A percentile compares a stretch with the other conserved stretches of the same genome.
Evolutionary conservation across 176 grass and related monocot species (phyloP).

Genomic region (Oryza australiensis): DNA sequence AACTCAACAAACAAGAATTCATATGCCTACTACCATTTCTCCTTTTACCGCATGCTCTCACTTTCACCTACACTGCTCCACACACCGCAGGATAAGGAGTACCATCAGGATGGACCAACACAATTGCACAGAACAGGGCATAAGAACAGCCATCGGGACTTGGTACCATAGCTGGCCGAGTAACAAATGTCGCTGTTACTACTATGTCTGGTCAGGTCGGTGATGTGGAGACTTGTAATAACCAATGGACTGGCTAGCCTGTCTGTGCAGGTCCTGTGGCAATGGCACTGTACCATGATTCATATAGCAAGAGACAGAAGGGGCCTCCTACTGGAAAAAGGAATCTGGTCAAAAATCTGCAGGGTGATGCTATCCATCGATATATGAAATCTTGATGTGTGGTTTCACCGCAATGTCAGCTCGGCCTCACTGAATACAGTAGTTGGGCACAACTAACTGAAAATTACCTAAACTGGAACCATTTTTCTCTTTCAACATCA

Average conservation of each 20-base stretch:
- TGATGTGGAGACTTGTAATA: conserved; percentile 18
- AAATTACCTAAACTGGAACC: neutral
- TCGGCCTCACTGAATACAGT: neutral
- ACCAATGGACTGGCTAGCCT: conserved; percentile 24
- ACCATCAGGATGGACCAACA: neutral
- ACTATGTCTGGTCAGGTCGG: conserved; percentile 42
- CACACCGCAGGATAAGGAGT: neutral
- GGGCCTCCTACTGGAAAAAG: conserved; percentile 28
- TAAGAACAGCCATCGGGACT: conserved; percentile 7
- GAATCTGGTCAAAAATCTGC: conserved; percentile 52
- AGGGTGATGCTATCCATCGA: conserved; percentile 17
- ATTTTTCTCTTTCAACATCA: neutral
- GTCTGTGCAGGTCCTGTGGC: conserved; percentile 31
- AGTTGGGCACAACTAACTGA: neutral
- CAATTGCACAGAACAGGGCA: conserved; percentile 2
- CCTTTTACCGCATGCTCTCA: neutral
- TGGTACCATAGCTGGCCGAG: conserved; percentile 25
- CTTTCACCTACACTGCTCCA: conserved; percentile 1
- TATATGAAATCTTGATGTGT: conserved; percentile 13
- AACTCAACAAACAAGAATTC: neutral
- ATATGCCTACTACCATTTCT: neutral
- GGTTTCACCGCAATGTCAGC: conserved; percentile 21
- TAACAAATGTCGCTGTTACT: conserved; percentile 41
- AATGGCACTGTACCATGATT: conserved; percentile 26
- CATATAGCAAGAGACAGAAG: conserved; percentile 39